A percentile compares a stretch with the other conserved stretches of the same genome.
These are phyloP conservation scores for Myrica gale DNA, from an alignment of 306 rosid species.

Conservation along the genomic window DNA sequence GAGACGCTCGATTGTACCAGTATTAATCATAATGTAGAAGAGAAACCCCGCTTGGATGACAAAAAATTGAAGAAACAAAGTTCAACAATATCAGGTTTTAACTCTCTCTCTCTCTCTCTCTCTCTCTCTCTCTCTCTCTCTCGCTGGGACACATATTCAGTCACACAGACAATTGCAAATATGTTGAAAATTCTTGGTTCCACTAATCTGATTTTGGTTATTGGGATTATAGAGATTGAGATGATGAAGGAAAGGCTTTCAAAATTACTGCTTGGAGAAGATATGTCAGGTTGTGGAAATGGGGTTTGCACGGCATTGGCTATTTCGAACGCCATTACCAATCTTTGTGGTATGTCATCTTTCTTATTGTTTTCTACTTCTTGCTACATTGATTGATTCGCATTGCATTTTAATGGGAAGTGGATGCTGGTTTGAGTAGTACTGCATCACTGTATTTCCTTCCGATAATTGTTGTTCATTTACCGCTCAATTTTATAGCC, in stretches of 20 bases:
- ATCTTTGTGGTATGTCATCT: slow-evolving; percentile 62
- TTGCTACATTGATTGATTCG: slow-evolving; percentile 13
- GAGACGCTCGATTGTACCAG: slow-evolving; percentile 38
- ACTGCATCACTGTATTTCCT: not conserved
- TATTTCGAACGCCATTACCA: slow-evolving; percentile 88
- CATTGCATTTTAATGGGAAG: not conserved
- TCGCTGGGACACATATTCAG: too few species aligned
- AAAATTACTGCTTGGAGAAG: slow-evolving; percentile 92
- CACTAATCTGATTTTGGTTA: slow-evolving; percentile 37
- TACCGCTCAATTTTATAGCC: slow-evolving; percentile 41
- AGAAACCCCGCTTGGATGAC: slow-evolving; percentile 38
- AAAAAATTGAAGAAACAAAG: slow-evolving; percentile 52
- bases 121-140: not conserved
- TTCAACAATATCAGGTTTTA: slow-evolving; percentile 59
- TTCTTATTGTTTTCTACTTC: not conserved
- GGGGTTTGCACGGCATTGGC: slow-evolving; percentile 89
- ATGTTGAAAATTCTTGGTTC: not conserved
- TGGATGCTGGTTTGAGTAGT: slow-evolving; percentile 13
- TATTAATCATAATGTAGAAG: slow-evolving; percentile 33
- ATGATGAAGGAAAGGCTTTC: slow-evolving; percentile 95
- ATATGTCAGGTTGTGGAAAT: slow-evolving; percentile 96
- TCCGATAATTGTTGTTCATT: slow-evolving; percentile 17
- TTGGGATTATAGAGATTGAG: slow-evolving; percentile 52
- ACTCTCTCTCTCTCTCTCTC: slow-evolving; percentile 1
- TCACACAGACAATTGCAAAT: not conserved